Conservation (phyloP, 805 yeast genomes). For the Metschnikowia aberdeeniae region DNA sequence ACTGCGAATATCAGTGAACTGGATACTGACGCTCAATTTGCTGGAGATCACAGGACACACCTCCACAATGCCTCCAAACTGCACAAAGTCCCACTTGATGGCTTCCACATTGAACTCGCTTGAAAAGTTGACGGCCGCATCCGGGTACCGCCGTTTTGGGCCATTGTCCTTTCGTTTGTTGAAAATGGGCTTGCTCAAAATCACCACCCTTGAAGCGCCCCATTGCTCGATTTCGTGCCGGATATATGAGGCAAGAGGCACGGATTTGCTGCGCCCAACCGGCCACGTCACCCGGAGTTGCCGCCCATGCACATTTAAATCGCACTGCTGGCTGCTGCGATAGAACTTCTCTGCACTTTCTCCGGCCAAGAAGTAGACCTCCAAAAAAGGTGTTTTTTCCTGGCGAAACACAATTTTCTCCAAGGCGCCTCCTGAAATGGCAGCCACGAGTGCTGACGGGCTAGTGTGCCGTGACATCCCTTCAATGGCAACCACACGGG, state of each 20-base stretch:
- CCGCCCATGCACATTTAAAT: conserved; percentile 57
- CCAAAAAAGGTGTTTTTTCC: conserved; percentile 24
- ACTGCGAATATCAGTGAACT: conserved; percentile 52
- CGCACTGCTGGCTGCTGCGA: conserved; percentile 42
- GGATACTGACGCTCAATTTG: conserved; percentile 57
- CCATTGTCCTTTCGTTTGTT: not conserved
- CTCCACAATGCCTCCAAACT: conserved; percentile 59
- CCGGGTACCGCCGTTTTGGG: conserved; percentile 31
- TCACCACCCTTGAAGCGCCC: conserved; percentile 55
- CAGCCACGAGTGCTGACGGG: conserved; percentile 47
- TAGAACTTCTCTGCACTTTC: conserved; percentile 54
- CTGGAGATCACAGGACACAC: conserved; percentile 64
- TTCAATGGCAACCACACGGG: conserved; percentile 30
- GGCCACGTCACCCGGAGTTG: conserved; percentile 49
- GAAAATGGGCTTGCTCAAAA: conserved; percentile 27
- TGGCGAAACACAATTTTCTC: conserved; percentile 42
- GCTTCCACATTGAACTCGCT: conserved; percentile 41
- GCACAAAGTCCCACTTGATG: conserved; percentile 46
- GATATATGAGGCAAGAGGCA: conserved; percentile 22
- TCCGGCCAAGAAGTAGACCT: conserved; percentile 49
- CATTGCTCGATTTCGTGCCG: conserved; percentile 31
- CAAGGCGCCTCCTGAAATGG: conserved; percentile 66
- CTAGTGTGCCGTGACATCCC: conserved; percentile 44
- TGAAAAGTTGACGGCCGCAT: conserved; percentile 40
- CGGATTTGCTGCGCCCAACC: conserved; percentile 11